phyloP scores from a whole-genome alignment of 345 rosid genomes.

The Salix caprea region DNA sequence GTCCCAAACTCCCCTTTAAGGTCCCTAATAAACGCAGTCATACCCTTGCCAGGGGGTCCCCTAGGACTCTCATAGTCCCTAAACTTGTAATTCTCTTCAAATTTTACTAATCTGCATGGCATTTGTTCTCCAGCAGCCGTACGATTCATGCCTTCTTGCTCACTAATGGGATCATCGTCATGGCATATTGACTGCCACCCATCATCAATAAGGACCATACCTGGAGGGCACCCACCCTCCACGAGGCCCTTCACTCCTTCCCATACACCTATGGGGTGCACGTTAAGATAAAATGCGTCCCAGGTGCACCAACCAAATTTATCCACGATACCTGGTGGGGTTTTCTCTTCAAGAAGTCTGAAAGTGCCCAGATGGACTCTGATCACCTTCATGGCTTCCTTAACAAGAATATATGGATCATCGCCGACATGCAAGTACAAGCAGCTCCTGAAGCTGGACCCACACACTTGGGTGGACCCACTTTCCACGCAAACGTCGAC shows the following conservation, averaged over 20 bases:
- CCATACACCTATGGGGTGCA: slow-evolving; percentile 64
- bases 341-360: slow-evolving; percentile 63
- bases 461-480: slow-evolving; percentile 57
- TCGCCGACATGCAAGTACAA: slow-evolving; percentile 56
- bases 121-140: slow-evolving; percentile 78
- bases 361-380: slow-evolving; percentile 59
- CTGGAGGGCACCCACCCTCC: slow-evolving; percentile 86
- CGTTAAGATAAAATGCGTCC: slow-evolving; percentile 84
- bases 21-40: slow-evolving; percentile 75
- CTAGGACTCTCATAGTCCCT: slow-evolving; percentile 47
- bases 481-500: slow-evolving; percentile 73
- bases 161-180: slow-evolving; percentile 55
- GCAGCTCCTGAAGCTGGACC: slow-evolving; percentile 34
- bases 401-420: slow-evolving; percentile 61
- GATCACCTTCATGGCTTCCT: slow-evolving; percentile 58
- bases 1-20: slow-evolving; percentile 66
- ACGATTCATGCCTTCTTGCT: slow-evolving; percentile 49
- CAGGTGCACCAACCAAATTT: slow-evolving; percentile 96
- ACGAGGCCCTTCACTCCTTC: slow-evolving; percentile 66
- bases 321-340: slow-evolving; percentile 69
- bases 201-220: slow-evolving; percentile 69
- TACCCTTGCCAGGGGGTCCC: slow-evolving; percentile 41
- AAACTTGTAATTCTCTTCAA: slow-evolving; percentile 72
- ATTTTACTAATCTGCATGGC: slow-evolving; percentile 73
- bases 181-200: slow-evolving; percentile 83